Percentiles rank a stretch among this genome's conserved stretches.
phyloP scores from a whole-genome alignment of 257 asterid genomes.

The Marsdenia floribunda region DNA sequence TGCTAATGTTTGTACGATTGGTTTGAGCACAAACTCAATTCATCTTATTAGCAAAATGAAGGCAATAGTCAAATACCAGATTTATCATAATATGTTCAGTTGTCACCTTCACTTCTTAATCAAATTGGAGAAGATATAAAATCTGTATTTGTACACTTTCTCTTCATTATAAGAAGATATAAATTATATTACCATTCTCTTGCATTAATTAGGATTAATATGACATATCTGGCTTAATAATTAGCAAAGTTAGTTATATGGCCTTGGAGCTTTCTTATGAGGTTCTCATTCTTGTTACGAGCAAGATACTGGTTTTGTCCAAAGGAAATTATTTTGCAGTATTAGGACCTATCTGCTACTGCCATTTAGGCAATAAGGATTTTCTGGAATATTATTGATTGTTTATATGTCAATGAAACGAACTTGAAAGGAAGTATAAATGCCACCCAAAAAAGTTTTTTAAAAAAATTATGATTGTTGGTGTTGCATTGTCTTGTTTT shows the following conservation, averaged over 20 bases:
- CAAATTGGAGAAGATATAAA: not conserved
- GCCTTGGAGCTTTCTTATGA: not conserved
- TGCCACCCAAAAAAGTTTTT: too few relatives aligned
- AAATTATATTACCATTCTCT: too few relatives aligned
- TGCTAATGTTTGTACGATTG: not conserved
- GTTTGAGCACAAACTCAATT: not conserved
- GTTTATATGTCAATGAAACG: not conserved
- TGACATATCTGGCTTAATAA: too few relatives aligned
- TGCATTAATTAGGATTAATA: too few relatives aligned
- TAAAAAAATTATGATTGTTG: not conserved
- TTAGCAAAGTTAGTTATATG: too few relatives aligned
- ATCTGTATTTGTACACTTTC: not conserved
- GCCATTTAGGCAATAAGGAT: not conserved
- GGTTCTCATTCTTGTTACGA: not conserved
- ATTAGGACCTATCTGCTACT: not conserved
- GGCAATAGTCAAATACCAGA: too few relatives aligned
- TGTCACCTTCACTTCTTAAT: not conserved
- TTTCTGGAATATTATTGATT: too few relatives aligned
- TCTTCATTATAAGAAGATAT: too few relatives aligned
- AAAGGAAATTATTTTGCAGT: not conserved
- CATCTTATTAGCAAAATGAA: not conserved
- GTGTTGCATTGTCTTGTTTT: not conserved
- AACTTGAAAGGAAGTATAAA: not conserved
- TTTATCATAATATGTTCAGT: too few relatives aligned
- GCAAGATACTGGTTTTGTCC: not conserved